Conservation (phyloP, 768 basidiomycete genomes). For the Gelatoporia subvermispora region DNA sequence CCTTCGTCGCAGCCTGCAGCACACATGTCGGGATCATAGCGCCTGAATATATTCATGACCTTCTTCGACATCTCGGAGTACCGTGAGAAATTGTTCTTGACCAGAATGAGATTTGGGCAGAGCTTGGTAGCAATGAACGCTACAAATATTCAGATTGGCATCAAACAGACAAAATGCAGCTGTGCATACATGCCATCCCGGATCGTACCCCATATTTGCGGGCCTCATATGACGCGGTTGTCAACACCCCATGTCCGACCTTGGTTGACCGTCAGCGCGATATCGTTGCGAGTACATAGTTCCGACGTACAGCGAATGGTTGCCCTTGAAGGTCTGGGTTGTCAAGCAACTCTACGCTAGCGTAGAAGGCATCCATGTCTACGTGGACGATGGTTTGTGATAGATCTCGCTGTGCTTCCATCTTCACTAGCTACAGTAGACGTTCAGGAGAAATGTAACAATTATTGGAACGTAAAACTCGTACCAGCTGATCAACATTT, state of each 20-base stretch:
- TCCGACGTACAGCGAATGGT: constrained; percentile 57
- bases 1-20: constrained; percentile 86
- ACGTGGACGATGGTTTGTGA: constrained; percentile 86
- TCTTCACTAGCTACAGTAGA: constrained; percentile 49
- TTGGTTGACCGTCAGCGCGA: constrained; percentile 11
- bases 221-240: constrained; percentile 90
- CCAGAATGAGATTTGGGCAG: constrained; percentile 80
- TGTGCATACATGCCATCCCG: constrained; percentile 79
- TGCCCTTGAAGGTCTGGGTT: constrained; percentile 63
- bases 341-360: constrained; percentile 70
- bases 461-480: constrained; percentile 17
- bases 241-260: constrained; percentile 82
- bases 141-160: neutral
- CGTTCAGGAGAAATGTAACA: neutral
- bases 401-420: constrained; percentile 75
- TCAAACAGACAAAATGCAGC: neutral
- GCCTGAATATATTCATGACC: constrained; percentile 63
- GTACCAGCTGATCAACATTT: constrained; percentile 65
- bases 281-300: neutral
- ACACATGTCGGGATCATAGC: constrained; percentile 74
- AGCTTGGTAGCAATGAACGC: constrained; percentile 92
- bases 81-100: constrained; percentile 50
- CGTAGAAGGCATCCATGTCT: constrained; percentile 94
- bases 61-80: constrained; percentile 67
- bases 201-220: constrained; percentile 88